Base-by-base conservation (phyloP, 805 yeast species). In the Candida pseudofarinosa region DNA sequence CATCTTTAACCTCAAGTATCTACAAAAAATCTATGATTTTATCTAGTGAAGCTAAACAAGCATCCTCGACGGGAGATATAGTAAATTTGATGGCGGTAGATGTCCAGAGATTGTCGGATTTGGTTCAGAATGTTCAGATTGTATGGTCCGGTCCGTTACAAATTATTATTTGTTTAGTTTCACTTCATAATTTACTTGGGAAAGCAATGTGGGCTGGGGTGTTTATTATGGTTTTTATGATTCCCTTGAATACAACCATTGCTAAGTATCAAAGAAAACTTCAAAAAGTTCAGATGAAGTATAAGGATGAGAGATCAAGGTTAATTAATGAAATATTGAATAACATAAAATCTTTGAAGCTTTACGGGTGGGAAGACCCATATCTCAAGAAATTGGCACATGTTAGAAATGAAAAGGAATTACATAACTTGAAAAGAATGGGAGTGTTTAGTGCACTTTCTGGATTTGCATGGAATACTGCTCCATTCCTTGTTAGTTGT, bases 171-270 rank as follows among this genome's bases (percentile, higher is more conserved):
- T 88, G 97, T 71, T 71, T 90, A 47, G 62, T 74, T 35, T 83
- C 93, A 1, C 71, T 90, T 41, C 78, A 88, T 61, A 75, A 77
- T 3, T 65, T 90, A 36, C 63, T 90, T 44, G 97, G 97, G 31
- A 79, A 81, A 45, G 78, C 93, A n/a, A 89, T 90, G 95, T 88
- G 97, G 96, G 84, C 95, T 34, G 98, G 98, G 61, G 95, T 91
- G 12, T 63, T 76, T 26, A 80, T 91, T 44, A 80, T 90, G 79
- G 57, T 81, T 3, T 55, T 88, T 23, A 81, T 88, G 77, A 80
- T 89, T 50, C 96, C 97, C 4, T 56, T 88, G 38, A 89, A 90
- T 58, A 82, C 88, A 2, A 60, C 71, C 17, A 69, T 90, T 50
- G 85, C 89, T 47, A 75, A 77, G 53, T 65, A 66, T 43, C 89